phyloP scores from a whole-genome alignment of 768 basidiomycete genomes.

The Amanita inopinata region DNA sequence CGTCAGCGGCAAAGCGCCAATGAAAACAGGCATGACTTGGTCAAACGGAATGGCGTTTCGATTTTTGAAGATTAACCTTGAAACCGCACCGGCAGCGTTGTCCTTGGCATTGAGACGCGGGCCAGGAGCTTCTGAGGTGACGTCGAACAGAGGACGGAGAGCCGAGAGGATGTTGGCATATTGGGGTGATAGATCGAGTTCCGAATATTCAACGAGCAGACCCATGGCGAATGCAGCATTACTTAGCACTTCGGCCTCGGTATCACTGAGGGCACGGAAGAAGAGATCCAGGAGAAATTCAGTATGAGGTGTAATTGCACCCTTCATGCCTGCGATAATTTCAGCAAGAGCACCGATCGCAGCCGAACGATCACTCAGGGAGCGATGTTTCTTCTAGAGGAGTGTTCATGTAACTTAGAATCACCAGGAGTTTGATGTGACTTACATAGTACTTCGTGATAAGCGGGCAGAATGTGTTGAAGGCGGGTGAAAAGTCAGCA shows the following conservation, averaged over 20 bases:
- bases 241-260: conserved; percentile 88
- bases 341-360: conserved; percentile 92
- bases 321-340: conserved; percentile 88
- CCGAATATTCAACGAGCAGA: conserved; percentile 81
- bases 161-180: conserved; percentile 70
- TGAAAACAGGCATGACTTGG: conserved; percentile 79
- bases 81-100: conserved; percentile 93
- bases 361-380: conserved; percentile 85
- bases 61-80: conserved; percentile 79
- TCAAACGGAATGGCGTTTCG: conserved; percentile 74
- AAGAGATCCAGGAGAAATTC: conserved; percentile 76
- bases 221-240: conserved; percentile 95
- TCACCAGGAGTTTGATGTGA: conserved; percentile 9
- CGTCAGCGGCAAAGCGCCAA: conserved; percentile 75
- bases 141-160: conserved; percentile 73
- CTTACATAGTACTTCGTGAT: conserved; percentile 89
- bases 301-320: conserved; percentile 76
- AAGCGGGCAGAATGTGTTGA: conserved; percentile 79
- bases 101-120: conserved; percentile 80
- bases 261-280: conserved; percentile 71
- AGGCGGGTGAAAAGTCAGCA: conserved; percentile 71
- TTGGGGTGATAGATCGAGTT: conserved; percentile 72
- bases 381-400: conserved; percentile 85
- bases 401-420: conserved; percentile 7
- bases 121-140: conserved; percentile 50